These are phyloP conservation scores for Ganoderma sp. DNA, from an alignment of 1,284 basidiomycete species.

Conservation along the genomic window DNA sequence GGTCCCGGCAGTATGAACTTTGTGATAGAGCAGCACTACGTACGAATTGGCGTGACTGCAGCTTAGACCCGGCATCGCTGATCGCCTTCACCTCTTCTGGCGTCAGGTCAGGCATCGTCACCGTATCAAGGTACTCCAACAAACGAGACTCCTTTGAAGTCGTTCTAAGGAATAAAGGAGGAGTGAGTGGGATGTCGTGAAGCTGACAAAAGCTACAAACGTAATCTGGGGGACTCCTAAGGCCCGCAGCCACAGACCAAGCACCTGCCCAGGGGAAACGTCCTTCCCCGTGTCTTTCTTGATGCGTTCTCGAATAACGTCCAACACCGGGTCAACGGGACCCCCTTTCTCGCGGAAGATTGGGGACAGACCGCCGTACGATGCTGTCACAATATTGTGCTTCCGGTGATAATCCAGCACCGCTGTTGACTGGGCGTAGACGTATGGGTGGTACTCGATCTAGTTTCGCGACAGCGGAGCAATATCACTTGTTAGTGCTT, in stretches of 20 bases:
- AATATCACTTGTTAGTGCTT: neutral
- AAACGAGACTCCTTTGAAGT: slow-evolving; percentile 73
- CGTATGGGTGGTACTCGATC: slow-evolving; percentile 86
- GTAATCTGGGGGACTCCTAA: slow-evolving; percentile 56
- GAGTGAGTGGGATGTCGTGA: neutral
- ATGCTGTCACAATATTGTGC: slow-evolving; percentile 68
- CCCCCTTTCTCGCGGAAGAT: slow-evolving; percentile 64
- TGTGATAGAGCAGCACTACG: neutral
- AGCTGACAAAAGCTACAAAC: slow-evolving; percentile 47
- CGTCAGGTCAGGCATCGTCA: slow-evolving; percentile 61
- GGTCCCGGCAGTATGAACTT: no score
- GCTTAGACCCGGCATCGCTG: slow-evolving; percentile 62
- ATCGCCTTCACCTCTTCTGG: slow-evolving; percentile 67
- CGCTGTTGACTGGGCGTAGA: slow-evolving; percentile 62
- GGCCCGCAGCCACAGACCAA: slow-evolving; percentile 45
- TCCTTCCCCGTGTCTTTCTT: slow-evolving; percentile 42
- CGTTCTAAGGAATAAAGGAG: slow-evolving; percentile 51
- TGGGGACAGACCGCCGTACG: slow-evolving; percentile 70
- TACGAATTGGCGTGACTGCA: slow-evolving; percentile 62
- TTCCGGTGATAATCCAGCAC: slow-evolving; percentile 61
- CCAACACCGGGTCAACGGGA: slow-evolving; percentile 52
- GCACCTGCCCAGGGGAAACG: slow-evolving; percentile 42
- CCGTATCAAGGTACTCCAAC: slow-evolving; percentile 66
- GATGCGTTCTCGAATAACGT: slow-evolving; percentile 28
- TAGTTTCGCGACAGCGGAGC: slow-evolving; percentile 32